phyloP scores from a whole-genome alignment of 176 grass and related monocot genomes.

The Eleusine indica region DNA sequence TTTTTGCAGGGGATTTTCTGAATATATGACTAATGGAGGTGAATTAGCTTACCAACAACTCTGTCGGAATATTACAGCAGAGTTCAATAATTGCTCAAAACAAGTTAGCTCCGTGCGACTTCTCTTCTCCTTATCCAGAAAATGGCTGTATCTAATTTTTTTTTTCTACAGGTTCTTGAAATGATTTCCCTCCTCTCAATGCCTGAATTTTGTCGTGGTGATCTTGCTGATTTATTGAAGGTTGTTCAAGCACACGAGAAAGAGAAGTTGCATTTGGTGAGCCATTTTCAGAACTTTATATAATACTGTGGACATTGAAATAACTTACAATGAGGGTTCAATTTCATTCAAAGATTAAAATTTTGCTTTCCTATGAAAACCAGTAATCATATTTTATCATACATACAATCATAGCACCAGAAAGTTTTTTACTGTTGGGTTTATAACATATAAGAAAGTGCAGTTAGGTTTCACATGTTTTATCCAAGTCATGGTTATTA shows the following conservation, averaged over 20 bases:
- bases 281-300: slow-evolving; percentile 19
- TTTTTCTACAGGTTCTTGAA: slow-evolving; percentile 71
- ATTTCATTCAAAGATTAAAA: not conserved
- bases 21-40: slow-evolving; percentile 84
- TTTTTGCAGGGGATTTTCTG: slow-evolving; percentile 69
- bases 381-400: not conserved
- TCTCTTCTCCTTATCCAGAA: slow-evolving; percentile 29
- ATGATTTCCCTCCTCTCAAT: slow-evolving; percentile 69
- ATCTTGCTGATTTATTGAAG: slow-evolving; percentile 88
- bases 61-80: slow-evolving; percentile 67
- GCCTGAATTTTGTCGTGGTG: slow-evolving; percentile 61
- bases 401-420: not conserved
- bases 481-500: not conserved
- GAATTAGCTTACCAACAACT: slow-evolving; percentile 81
- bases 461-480: not conserved
- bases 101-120: slow-evolving; percentile 45
- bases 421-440: not conserved
- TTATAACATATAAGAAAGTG: not conserved
- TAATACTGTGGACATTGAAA: slow-evolving; percentile 9
- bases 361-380: not conserved
- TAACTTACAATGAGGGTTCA: slow-evolving; percentile 1
- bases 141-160: not conserved
- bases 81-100: slow-evolving; percentile 98
- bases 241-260: slow-evolving; percentile 84
- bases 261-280: slow-evolving; percentile 89